Evolutionary conservation across 2,329 filamentous ascomycete species (phyloP).

Genomic region (Malbranchea cinnamomea): DNA sequence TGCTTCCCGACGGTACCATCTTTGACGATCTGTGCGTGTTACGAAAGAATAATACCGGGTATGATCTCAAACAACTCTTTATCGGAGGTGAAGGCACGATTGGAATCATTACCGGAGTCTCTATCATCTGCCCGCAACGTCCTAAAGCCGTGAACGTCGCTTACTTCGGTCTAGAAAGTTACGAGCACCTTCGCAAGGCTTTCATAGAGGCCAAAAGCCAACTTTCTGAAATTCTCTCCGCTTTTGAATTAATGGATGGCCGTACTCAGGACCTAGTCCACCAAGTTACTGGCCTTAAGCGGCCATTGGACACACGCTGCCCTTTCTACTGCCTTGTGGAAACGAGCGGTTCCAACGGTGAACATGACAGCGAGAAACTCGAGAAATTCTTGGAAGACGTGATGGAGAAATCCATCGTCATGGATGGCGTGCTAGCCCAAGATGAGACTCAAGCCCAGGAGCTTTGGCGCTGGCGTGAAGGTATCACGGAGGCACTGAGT

Average conservation of each 20-base stretch:
- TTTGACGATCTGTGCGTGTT: constrained; percentile 76
- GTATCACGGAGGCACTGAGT: constrained; percentile 74
- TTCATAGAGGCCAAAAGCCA: constrained; percentile 82
- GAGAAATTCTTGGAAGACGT: constrained; percentile 82
- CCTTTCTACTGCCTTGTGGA: constrained; percentile 96
- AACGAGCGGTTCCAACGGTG: constrained; percentile 84
- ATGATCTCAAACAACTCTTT: constrained; percentile 92
- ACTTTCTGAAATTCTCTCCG: constrained; percentile 87
- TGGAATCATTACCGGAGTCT: constrained; percentile 81
- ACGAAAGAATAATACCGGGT: constrained; percentile 97
- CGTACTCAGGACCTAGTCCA: constrained; percentile 65
- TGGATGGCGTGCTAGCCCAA: constrained; percentile 81
- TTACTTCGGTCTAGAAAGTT: constrained; percentile 81
- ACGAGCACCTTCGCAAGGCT: constrained; percentile 71
- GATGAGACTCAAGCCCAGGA: constrained; percentile 77
- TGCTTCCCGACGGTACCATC: constrained; percentile 83
- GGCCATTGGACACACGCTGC: constrained; percentile 67
- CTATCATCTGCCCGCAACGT: constrained; percentile 76
- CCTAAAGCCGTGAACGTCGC: constrained; percentile 86
- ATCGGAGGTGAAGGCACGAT: constrained; percentile 92
- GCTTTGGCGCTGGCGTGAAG: constrained; percentile 87
- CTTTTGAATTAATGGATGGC: constrained; percentile 94
- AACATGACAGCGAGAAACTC: constrained; percentile 87
- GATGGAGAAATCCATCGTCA: constrained; percentile 73
- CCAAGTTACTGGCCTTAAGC: constrained; percentile 57